A percentile compares a stretch with the other conserved stretches of the same genome.
phyloP scores from a whole-genome alignment of 1,284 basidiomycete species.

The Hemileccinum hortonii region DNA sequence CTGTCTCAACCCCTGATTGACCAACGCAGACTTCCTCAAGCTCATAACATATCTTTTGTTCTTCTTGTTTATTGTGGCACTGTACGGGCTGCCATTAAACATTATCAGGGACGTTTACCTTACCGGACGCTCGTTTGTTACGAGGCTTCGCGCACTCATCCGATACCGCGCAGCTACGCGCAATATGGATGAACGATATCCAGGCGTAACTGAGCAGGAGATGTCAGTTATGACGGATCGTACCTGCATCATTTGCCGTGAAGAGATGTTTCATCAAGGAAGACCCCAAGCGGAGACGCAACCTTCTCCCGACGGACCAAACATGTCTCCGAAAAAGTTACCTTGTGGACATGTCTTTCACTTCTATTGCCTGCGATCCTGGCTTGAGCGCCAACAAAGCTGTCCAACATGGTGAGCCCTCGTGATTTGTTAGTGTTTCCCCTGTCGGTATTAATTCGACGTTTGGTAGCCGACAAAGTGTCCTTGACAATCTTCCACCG shows the following conservation, averaged over 20 bases:
- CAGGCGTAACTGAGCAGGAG: constrained; percentile 89
- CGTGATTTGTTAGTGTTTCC: constrained; percentile 8
- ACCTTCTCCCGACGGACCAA: constrained; percentile 66
- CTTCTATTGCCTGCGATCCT: constrained; percentile 94
- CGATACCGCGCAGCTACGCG: constrained; percentile 92
- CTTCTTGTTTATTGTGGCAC: constrained; percentile 88
- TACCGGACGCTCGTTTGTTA: constrained; percentile 88
- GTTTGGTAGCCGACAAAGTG: constrained; percentile 73
- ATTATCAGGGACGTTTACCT: constrained; percentile 97
- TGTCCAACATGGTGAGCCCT: constrained; percentile 91
- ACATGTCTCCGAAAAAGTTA: constrained; percentile 94
- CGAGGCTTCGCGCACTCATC: constrained; percentile 82
- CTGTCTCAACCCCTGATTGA: constrained; percentile 4
- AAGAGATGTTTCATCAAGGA: constrained; percentile 77
- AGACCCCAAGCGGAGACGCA: constrained; percentile 35
- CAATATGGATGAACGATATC: constrained; percentile 97
- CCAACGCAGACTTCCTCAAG: constrained; percentile 81
- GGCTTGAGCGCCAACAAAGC: constrained; percentile 94
- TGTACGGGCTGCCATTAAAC: constrained; percentile 96
- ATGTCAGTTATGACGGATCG: constrained; percentile 78
- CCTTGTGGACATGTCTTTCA: constrained; percentile 98
- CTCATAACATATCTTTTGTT: constrained; percentile 90
- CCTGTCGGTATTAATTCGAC: constrained; percentile 11
- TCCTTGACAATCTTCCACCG: constrained; percentile 57
- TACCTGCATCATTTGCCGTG: constrained; percentile 98